Evolutionary conservation across 495 filamentous ascomycete genomes (phyloP).

Genomic region (Haplographium delicatum): DNA sequence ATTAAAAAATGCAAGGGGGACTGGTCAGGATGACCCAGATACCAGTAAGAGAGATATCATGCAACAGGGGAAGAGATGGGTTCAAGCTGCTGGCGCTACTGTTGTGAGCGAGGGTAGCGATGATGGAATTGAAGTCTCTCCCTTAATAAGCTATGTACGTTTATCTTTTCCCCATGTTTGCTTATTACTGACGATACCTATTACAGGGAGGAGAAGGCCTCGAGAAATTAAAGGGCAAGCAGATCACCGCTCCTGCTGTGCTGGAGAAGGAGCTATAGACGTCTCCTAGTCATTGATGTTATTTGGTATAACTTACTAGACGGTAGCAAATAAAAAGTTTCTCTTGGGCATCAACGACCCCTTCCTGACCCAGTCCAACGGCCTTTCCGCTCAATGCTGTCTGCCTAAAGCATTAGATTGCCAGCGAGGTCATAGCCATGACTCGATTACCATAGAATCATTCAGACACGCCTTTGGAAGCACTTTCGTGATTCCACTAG

Average conservation of each 20-base stretch:
- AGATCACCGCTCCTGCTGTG: slow-evolving; percentile 70
- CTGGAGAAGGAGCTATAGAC: slow-evolving; percentile 61
- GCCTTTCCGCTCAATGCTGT: no score
- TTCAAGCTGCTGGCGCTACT: slow-evolving; percentile 68
- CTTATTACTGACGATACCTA: slow-evolving; percentile 30
- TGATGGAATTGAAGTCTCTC: slow-evolving; percentile 85
- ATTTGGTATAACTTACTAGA: slow-evolving; percentile 6
- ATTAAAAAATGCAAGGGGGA: slow-evolving; percentile 90
- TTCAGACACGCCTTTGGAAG: no score
- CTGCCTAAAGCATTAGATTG: no score
- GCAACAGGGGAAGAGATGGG: slow-evolving; percentile 80
- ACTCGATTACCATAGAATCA: no score
- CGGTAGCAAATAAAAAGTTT: neutral
- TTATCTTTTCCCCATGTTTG: neutral
- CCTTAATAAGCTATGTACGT: slow-evolving; percentile 93
- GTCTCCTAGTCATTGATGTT: neutral
- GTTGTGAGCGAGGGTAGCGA: slow-evolving; percentile 64
- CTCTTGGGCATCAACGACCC: neutral
- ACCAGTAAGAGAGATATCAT: slow-evolving; percentile 88
- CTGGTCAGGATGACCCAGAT: slow-evolving; percentile 88
- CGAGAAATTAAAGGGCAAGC: slow-evolving; percentile 64
- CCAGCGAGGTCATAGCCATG: no score
- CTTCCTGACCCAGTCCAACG: no score
- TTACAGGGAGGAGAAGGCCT: slow-evolving; percentile 84
- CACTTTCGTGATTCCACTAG: no score